Evolutionary conservation across 352 stramenopile species (phyloP).

Genomic region (Pythium rhizo-oryzae): DNA sequence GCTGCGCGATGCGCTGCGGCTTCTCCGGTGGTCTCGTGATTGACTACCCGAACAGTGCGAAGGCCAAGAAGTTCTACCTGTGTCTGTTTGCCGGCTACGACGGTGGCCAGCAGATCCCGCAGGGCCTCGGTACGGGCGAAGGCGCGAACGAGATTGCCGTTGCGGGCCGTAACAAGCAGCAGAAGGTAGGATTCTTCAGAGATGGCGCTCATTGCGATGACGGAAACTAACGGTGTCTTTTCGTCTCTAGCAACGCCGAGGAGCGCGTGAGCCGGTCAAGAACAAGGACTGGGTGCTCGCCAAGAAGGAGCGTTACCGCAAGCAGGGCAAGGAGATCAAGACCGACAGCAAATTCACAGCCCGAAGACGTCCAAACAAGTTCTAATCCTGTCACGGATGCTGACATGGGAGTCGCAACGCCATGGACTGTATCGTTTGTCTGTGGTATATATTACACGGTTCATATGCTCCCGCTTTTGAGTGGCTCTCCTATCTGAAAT

Average conservation of each 20-base stretch:
- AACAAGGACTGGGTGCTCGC: constrained; percentile 96
- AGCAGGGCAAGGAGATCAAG: constrained; percentile 98
- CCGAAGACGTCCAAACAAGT: constrained; percentile 93
- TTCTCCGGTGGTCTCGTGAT: constrained; percentile 98
- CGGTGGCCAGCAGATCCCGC: constrained; percentile 71
- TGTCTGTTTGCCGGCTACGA: constrained; percentile 96
- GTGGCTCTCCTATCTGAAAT: constrained; percentile 22
- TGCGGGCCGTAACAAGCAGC: constrained; percentile 59
- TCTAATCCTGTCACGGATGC: constrained; percentile 67
- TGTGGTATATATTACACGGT: constrained; percentile 63
- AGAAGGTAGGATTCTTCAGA: constrained; percentile 21
- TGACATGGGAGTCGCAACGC: not conserved
- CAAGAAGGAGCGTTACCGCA: constrained; percentile 98
- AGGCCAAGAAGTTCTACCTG: constrained; percentile 99
- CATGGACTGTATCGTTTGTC: constrained; percentile 12
- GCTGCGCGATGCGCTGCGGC: constrained; percentile 87
- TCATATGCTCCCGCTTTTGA: constrained; percentile 22
- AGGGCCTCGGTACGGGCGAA: constrained; percentile 73
- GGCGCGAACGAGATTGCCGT: constrained; percentile 61
- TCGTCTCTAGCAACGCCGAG: constrained; percentile 43
- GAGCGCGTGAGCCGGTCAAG: constrained; percentile 61
- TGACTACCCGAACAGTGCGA: constrained; percentile 99
- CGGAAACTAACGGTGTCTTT: not conserved
- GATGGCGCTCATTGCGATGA: not conserved
- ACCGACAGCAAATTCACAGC: constrained; percentile 99